Base-by-base conservation (phyloP, 129 eudicot species). In the Flaveria robusta region DNA sequence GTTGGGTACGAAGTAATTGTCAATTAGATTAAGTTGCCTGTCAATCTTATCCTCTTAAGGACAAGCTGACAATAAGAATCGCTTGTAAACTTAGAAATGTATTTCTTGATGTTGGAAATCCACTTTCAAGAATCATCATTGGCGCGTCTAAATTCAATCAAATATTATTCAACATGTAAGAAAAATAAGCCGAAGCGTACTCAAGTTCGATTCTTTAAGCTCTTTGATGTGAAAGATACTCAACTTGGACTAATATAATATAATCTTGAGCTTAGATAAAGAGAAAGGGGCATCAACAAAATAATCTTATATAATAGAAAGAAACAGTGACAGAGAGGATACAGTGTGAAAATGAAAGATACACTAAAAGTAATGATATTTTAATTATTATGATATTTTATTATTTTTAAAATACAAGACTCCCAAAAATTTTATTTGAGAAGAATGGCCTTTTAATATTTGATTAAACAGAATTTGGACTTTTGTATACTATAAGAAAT, bases 381-480 rank as follows among this genome's bases (percentile, higher is more conserved):
- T 79, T 81, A 81, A 75, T 31, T 60, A 81, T 83, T 83, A 77
- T 34, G 39, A 34, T 77, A 16, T 68, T 72, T 46, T 47, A 56
- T 76, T n/a, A 24, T 52, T 34, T 4, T 14, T 42, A 62, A 60
- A 14, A 20, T 37, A 19, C 4, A 9, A 31, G 42, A 19, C 16
- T 71, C 69, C 74, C 77, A 37, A 68, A 70, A 76, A 34, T 45
- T 51, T 72, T 29, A 34, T 22, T 67, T 54, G 72, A 78, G 76
- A 78, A 62, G 86, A 70, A 72, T 81, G 49, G 31, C 75, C 69
- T 67, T 71, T 80, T 65, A 24, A 59, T 67, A 26, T 64, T 9
- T 80, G 84, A 83, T 72, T 75, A 19, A 83, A 85, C 82, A 84
- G 78, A 77, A 74, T 62, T 74, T 79, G 86, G 84, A 79, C 85